These are phyloP conservation scores for Rhizopogon roseolus DNA, from an alignment of 768 basidiomycete species.

Conservation along the genomic window DNA sequence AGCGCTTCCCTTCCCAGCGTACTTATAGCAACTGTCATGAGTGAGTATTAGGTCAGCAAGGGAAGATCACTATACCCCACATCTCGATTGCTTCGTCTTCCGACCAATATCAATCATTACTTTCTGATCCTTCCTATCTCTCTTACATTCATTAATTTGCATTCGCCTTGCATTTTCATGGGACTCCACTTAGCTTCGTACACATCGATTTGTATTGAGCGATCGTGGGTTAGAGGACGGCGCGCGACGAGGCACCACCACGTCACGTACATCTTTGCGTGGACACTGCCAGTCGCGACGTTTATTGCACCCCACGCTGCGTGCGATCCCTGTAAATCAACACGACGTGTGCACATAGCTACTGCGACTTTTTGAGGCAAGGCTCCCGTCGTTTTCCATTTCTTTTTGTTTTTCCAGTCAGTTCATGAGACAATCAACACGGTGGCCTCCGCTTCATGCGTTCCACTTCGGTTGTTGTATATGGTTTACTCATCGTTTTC, in stretches of 20 bases:
- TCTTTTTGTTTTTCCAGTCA: background rate
- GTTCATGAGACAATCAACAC: background rate
- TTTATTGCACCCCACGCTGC: background rate
- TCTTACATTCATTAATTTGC: background rate
- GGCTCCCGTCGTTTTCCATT: background rate
- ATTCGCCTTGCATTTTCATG: background rate
- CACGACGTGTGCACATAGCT: background rate
- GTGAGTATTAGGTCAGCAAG: too few relatives aligned
- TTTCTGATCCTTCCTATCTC: background rate
- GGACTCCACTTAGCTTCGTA: background rate
- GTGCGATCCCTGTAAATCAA: background rate
- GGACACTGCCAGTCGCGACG: background rate
- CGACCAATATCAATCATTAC: background rate
- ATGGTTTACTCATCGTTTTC: background rate
- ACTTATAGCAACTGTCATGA: too few relatives aligned
- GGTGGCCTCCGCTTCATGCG: too few relatives aligned
- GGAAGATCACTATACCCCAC: background rate
- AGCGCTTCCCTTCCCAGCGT: too few relatives aligned
- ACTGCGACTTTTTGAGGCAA: background rate
- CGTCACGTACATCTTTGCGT: background rate
- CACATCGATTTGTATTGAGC: background rate
- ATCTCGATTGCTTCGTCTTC: background rate
- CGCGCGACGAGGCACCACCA: background rate
- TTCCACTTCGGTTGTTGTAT: background rate
- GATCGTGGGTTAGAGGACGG: background rate